Percentiles rank a stretch among this genome's conserved stretches.
Evolutionary conservation across 306 rosid genomes (phyloP).

Genomic region (Pachyrhizus erosus): DNA sequence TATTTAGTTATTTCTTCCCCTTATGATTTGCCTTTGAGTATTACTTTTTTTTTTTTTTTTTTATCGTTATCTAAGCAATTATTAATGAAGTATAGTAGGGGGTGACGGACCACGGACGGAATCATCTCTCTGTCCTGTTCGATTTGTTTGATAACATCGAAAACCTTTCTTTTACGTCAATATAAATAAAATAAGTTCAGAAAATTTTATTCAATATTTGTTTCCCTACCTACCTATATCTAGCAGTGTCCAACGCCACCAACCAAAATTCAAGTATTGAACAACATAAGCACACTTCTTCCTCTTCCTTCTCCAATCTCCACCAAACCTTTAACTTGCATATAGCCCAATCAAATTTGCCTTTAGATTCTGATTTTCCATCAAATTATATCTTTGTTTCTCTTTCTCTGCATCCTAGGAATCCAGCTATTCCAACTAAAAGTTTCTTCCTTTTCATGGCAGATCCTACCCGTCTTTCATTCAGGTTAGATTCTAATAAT

Average conservation of each 20-base stretch:
- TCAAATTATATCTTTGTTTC: not conserved
- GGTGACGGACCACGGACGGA: not conserved
- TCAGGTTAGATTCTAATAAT: conserved; percentile 56
- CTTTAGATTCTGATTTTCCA: conserved; percentile 21
- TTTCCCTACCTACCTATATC: conserved; percentile 11
- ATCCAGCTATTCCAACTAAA: conserved; percentile 11
- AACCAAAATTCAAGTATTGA: conserved; percentile 22
- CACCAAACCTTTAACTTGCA: conserved; percentile 24
- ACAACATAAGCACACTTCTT: not conserved
- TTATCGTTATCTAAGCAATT: not conserved
- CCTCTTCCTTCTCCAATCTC: not conserved
- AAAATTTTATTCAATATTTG: conserved; percentile 3
- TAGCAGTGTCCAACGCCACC: conserved; percentile 24
- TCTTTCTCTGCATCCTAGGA: not conserved
- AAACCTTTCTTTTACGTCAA: not conserved
- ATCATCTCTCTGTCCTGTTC: not conserved
- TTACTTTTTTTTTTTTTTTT: not conserved
- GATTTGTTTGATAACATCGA: not conserved
- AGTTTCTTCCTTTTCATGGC: conserved; percentile 60
- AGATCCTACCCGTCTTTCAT: conserved; percentile 55
- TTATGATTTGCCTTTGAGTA: not conserved
- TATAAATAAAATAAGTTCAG: conserved; percentile 11
- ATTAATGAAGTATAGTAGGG: not conserved
- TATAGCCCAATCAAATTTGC: conserved; percentile 13
- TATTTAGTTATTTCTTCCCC: not conserved